Evolutionary conservation across 2,329 filamentous ascomycete genomes (phyloP).

Genomic region (Fusarium camptoceras): DNA sequence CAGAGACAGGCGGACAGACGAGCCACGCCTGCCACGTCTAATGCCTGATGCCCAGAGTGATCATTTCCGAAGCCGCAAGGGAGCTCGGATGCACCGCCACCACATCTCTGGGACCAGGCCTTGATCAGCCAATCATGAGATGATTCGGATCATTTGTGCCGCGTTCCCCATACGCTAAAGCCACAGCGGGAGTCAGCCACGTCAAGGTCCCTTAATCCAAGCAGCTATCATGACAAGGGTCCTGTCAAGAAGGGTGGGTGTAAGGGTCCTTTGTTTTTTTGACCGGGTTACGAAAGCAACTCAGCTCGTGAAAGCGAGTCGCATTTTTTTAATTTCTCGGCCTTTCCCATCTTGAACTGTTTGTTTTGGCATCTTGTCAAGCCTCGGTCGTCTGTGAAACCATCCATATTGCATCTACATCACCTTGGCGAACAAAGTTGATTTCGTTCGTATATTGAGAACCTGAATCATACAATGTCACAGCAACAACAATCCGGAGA

Average conservation of each 20-base stretch:
- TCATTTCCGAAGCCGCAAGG: conserved; percentile 39
- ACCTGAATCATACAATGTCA: conserved; percentile 25
- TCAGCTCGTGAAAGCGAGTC: conserved; percentile 28
- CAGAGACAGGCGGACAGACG: conserved; percentile 33
- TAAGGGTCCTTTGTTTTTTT: conserved; percentile 33
- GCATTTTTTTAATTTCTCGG: conserved; percentile 31
- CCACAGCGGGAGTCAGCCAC: conserved; percentile 38
- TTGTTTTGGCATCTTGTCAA: conserved; percentile 11
- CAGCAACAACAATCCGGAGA: conserved; percentile 43
- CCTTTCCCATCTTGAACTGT: conserved; percentile 7
- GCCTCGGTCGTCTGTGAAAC: neutral
- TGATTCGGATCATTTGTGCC: conserved; percentile 34
- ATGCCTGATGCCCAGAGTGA: conserved; percentile 23
- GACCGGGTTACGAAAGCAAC: conserved; percentile 25
- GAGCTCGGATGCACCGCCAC: conserved; percentile 41
- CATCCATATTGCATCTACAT: conserved; percentile 5
- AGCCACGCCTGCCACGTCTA: conserved; percentile 25
- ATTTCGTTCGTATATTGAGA: conserved; percentile 6
- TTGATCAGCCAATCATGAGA: conserved; percentile 16
- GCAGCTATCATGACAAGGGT: conserved; percentile 37
- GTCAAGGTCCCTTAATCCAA: conserved; percentile 37
- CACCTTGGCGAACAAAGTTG: conserved; percentile 7
- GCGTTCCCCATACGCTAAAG: conserved; percentile 28
- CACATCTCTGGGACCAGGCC: neutral
- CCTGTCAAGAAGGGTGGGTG: conserved; percentile 23